phyloP scores from a whole-genome alignment of 2,329 filamentous ascomycete genomes.

The Cercospora sp. region DNA sequence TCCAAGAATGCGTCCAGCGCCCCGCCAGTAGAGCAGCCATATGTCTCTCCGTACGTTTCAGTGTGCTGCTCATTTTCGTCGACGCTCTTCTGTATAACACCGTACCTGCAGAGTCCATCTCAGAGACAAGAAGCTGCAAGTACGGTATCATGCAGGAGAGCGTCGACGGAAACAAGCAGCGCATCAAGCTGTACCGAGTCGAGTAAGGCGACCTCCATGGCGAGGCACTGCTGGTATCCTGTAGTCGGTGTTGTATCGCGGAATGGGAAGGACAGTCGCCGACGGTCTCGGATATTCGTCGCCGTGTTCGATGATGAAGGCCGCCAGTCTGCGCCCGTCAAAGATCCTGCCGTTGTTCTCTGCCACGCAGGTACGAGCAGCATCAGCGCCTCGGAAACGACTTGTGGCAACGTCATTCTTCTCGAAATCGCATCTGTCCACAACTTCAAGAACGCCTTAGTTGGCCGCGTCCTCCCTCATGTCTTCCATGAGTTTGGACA shows the following conservation, averaged over 20 bases:
- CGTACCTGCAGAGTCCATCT: not conserved
- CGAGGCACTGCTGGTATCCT: not conserved
- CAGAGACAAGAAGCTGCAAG: too few species aligned
- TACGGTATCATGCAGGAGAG: not conserved
- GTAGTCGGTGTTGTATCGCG: not conserved
- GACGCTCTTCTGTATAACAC: not conserved
- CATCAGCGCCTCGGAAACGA: conserved; percentile 70
- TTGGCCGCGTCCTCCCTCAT: conserved; percentile 87
- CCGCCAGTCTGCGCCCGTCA: conserved; percentile 68
- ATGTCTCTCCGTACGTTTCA: too few species aligned
- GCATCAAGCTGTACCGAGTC: not conserved
- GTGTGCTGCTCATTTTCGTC: not conserved
- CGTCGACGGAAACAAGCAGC: not conserved
- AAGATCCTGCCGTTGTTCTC: conserved; percentile 76
- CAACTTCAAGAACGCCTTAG: conserved; percentile 83
- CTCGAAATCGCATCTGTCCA: conserved; percentile 86
- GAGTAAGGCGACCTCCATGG: not conserved
- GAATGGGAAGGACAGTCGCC: rapidly evolving
- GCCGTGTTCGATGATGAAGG: conserved; percentile 39
- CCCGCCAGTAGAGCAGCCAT: too few species aligned
- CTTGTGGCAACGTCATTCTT: conserved; percentile 80
- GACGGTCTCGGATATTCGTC: not conserved
- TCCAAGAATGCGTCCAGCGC: too few species aligned
- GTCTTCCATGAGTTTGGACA: conserved; percentile 92
- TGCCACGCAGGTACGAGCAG: conserved; percentile 69